These are phyloP conservation scores for Atkinsonella hypoxylon DNA, from an alignment of 2,329 filamentous ascomycete genomes.

Conservation along the genomic window DNA sequence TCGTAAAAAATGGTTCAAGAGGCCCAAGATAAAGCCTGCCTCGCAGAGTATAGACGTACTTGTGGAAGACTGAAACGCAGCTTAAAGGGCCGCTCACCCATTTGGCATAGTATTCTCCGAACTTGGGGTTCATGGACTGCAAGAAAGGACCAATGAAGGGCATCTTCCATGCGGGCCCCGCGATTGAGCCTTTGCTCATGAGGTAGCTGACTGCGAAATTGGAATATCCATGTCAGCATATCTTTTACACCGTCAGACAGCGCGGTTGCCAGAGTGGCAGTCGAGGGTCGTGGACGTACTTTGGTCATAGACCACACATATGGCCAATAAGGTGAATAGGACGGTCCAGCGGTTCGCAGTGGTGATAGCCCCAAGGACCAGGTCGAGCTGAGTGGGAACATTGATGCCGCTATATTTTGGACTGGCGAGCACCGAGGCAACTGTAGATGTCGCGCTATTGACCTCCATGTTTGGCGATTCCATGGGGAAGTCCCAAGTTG, in stretches of 20 bases:
- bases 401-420: slow-evolving; percentile 37
- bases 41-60: slow-evolving; percentile 42
- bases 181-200: slow-evolving; percentile 62
- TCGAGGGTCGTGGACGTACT: slow-evolving; percentile 43
- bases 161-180: slow-evolving; percentile 62
- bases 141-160: slow-evolving; percentile 95
- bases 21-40: not conserved
- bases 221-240: not conserved
- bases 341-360: slow-evolving; percentile 50
- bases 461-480: slow-evolving; percentile 32
- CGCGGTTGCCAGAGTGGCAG: not conserved
- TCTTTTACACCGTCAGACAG: not conserved
- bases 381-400: slow-evolving; percentile 44
- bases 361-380: slow-evolving; percentile 41
- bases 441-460: slow-evolving; percentile 54
- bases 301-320: slow-evolving; percentile 79
- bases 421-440: slow-evolving; percentile 57
- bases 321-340: slow-evolving; percentile 55
- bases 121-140: slow-evolving; percentile 82
- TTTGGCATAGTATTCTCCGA: slow-evolving; percentile 81
- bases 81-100: slow-evolving; percentile 86
- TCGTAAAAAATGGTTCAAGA: not conserved
- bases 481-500: not conserved
- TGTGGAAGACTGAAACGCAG: slow-evolving; percentile 98
- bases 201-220: slow-evolving; percentile 55